phyloP scores from a whole-genome alignment of 1,284 basidiomycete species.

The Polyporus tsugae region DNA sequence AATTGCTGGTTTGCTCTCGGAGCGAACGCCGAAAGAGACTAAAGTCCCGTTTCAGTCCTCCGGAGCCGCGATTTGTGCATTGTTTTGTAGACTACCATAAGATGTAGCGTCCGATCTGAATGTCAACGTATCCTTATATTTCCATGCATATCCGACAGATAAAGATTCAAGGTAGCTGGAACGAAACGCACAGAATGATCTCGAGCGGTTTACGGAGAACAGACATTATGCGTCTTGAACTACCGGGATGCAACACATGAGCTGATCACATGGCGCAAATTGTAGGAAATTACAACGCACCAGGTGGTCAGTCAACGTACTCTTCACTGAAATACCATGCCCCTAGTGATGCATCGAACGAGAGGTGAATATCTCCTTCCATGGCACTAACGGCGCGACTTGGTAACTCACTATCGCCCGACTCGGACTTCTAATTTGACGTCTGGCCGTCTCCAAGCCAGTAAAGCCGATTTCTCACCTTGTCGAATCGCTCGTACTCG shows the following conservation, averaged over 20 bases:
- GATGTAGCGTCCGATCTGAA: too few relatives aligned
- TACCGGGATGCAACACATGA: not conserved
- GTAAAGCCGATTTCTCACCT: not conserved
- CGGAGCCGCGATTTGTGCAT: too few relatives aligned
- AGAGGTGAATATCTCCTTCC: not conserved
- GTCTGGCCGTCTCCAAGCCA: not conserved
- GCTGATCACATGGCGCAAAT: not conserved
- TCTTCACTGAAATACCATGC: not conserved
- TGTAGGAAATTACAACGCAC: not conserved
- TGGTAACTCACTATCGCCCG: not conserved
- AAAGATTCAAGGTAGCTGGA: too few relatives aligned
- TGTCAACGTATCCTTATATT: too few relatives aligned
- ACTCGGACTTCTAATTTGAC: not conserved
- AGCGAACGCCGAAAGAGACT: too few relatives aligned
- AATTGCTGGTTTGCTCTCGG: too few relatives aligned
- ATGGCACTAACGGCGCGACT: not conserved
- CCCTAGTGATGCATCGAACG: not conserved
- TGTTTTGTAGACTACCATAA: too few relatives aligned
- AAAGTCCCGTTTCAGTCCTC: too few relatives aligned
- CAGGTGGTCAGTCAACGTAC: not conserved
- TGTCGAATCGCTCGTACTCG: not conserved
- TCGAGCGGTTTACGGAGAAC: not conserved
- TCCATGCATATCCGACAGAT: too few relatives aligned
- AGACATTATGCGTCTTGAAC: not conserved
- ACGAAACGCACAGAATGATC: too few relatives aligned